phyloP scores from a whole-genome alignment of 2,329 filamentous ascomycete genomes.

The Sclerotinia glacialis region DNA sequence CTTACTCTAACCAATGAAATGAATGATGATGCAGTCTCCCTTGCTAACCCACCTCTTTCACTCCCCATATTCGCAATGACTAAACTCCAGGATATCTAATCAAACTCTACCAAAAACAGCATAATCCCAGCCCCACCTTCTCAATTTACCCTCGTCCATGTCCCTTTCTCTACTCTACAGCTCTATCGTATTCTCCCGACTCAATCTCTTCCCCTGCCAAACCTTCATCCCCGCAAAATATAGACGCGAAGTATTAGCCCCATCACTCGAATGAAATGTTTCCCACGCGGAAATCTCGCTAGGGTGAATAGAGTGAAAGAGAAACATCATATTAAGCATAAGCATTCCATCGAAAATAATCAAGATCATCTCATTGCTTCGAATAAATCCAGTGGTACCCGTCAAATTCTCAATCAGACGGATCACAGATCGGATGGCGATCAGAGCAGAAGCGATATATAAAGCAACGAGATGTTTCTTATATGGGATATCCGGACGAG shows the following conservation, averaged over 20 bases:
- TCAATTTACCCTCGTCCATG: neutral
- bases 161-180: no score
- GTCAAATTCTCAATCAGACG: slow-evolving; percentile 12
- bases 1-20: neutral
- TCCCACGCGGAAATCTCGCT: slow-evolving; percentile 12
- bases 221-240: slow-evolving; percentile 12
- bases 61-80: neutral
- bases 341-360: neutral
- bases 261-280: neutral
- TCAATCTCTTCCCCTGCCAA: slow-evolving; percentile 7
- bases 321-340: slow-evolving; percentile 15
- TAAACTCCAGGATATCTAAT: slow-evolving; percentile 2
- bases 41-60: neutral
- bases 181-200: neutral
- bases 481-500: neutral
- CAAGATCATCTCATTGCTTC: neutral
- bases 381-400: neutral
- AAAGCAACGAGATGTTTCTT: slow-evolving; percentile 7
- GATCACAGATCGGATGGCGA: slow-evolving; percentile 3
- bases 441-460: slow-evolving; percentile 11
- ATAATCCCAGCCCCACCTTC: no score
- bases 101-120: neutral
- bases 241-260: neutral
- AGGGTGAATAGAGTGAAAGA: slow-evolving; percentile 8
- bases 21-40: neutral